Evolutionary conservation across 306 rosid species (phyloP).

Genomic region (Fragaria ananassa): DNA sequence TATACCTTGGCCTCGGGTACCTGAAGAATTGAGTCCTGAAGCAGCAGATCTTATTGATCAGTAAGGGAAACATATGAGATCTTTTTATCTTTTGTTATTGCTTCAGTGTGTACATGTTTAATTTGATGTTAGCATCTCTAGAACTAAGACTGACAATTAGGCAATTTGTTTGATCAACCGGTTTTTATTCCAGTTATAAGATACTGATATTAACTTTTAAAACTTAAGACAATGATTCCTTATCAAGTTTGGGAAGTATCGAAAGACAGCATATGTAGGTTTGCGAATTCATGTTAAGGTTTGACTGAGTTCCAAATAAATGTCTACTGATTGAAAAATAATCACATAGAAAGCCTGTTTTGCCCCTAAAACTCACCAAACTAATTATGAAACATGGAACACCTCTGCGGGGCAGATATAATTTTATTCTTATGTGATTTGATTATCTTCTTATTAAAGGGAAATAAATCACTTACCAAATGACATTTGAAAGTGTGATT

Average conservation of each 20-base stretch:
- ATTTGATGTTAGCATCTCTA: background rate
- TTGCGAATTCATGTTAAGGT: background rate
- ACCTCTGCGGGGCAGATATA: background rate
- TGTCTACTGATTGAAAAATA: background rate
- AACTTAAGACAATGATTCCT: background rate
- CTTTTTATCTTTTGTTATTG: slow-evolving; percentile 15
- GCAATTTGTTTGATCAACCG: background rate
- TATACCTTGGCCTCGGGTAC: slow-evolving; percentile 90
- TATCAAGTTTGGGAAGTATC: background rate
- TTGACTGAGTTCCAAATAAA: background rate
- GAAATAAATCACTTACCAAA: background rate
- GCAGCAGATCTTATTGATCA: slow-evolving; percentile 85
- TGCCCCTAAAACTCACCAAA: background rate
- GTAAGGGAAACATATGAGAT: slow-evolving; percentile 42
- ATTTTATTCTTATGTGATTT: background rate
- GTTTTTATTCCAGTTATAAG: background rate
- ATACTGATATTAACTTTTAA: background rate
- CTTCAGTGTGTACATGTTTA: background rate
- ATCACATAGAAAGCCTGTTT: background rate
- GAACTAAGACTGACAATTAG: background rate
- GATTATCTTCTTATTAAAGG: background rate
- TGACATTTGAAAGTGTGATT: background rate
- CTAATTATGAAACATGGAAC: background rate
- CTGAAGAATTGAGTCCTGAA: slow-evolving; percentile 86
- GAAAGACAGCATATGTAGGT: background rate